A percentile compares a stretch with the other conserved stretches of the same genome.
Conservation (phyloP, 2,329 filamentous ascomycete species). For the Fragosphaeria purpurea region DNA sequence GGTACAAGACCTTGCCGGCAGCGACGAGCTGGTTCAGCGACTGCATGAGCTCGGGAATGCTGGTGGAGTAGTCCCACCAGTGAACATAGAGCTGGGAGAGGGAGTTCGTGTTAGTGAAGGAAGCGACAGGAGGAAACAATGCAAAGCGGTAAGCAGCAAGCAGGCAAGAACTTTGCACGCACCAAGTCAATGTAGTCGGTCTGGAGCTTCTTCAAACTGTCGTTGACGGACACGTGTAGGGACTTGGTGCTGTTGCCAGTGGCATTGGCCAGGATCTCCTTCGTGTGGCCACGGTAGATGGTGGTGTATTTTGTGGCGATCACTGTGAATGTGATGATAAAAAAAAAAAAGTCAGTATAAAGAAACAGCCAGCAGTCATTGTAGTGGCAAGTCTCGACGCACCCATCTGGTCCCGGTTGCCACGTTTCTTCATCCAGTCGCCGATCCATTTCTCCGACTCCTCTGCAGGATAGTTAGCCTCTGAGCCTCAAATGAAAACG, state of each 20-base stretch:
- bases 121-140: background rate
- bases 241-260: constrained; percentile 54
- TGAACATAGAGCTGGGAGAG: constrained; percentile 35
- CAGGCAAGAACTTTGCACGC: constrained; percentile 7
- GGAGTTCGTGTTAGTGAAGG: constrained; percentile 7
- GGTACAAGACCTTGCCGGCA: constrained; percentile 46
- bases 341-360: background rate
- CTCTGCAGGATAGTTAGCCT: constrained; percentile 14
- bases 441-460: constrained; percentile 59
- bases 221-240: constrained; percentile 43
- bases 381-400: constrained; percentile 9
- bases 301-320: constrained; percentile 61
- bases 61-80: constrained; percentile 47
- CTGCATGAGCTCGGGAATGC: constrained; percentile 50
- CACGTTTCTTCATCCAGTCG: constrained; percentile 57
- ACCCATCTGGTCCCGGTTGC: constrained; percentile 56
- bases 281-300: constrained; percentile 34
- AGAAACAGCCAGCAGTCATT: no score
- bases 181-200: constrained; percentile 61
- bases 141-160: background rate
- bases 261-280: constrained; percentile 40
- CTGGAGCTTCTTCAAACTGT: constrained; percentile 50
- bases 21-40: constrained; percentile 41
- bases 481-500: no score
- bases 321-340: constrained; percentile 27